Evolutionary conservation across 257 asterid species (phyloP), one percentile per base, ranked within the genome.

Genomic region (Anisodus acutangulus): DNA sequence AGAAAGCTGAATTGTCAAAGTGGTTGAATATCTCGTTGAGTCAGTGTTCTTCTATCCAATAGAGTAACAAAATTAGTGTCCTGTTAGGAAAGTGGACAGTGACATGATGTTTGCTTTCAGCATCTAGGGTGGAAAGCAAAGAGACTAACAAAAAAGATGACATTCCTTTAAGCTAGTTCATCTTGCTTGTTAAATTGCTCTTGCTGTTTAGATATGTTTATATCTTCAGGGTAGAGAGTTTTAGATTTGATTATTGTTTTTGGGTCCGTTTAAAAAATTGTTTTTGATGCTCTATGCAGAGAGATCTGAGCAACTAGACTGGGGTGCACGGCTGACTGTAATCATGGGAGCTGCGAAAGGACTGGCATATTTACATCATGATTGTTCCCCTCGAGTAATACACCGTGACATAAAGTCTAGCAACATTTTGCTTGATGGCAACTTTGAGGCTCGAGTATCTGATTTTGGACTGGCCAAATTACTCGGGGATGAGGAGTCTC

Each of bases 261-360:
- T 4, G 64, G 81, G 22, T 78, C 82, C 82, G 53, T 53, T 43
- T 13, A 22, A 84, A 17, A 69, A 68, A 83, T 35, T 66, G 55
- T 58, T 82, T 86, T 49, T 83, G 54, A 79, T 83, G 63, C 85
- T 71, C 74, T 79, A 59, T 84, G 54, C 91, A 91, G 99, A 91
- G 79, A 94, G 92, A 87, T 89, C 91, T 60, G 98, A 95, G 92
- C 96, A 90, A 80, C 87, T 95, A 68, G 99, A 95, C 57, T 95
- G 99, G 99, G 99, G 91, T 89, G 90, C 96, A 83, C 95, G 99
- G 71, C 85, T 94, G 83, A 93, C 92, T 86, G 91, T 95, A 84
- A 90, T 95, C 67, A 88, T 91, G 91, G 99, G 99, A 90, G 97
- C 99, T 83, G 97, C 99, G 54, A 95, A 94, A 89, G 98, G 99